Evolutionary conservation across 257 asterid species (phyloP).

Genomic region (Buddleja alternifolia): DNA sequence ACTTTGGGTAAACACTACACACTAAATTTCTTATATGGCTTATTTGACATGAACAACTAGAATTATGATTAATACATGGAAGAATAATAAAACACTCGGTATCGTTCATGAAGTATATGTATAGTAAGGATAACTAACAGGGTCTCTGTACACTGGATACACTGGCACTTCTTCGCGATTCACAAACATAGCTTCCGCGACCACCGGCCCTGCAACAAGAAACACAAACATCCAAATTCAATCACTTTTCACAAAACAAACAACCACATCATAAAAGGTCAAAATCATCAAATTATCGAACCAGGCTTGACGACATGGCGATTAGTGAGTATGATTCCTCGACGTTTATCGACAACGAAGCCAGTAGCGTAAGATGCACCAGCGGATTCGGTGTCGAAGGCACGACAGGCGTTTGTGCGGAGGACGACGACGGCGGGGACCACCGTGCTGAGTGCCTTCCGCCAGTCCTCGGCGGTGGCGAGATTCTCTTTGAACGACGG

Average conservation of each 20-base stretch:
- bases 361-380: slow-evolving; percentile 96
- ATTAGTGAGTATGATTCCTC: slow-evolving; percentile 94
- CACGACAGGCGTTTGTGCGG: slow-evolving; percentile 92
- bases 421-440: slow-evolving; percentile 98
- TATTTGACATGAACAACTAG: slow-evolving; percentile 10
- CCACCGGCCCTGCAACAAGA: slow-evolving; percentile 79
- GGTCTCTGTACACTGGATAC: slow-evolving; percentile 92
- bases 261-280: not conserved
- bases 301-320: slow-evolving; percentile 98
- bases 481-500: slow-evolving; percentile 73
- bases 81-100: not conserved
- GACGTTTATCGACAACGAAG: slow-evolving; percentile 83
- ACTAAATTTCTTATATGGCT: not conserved
- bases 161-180: slow-evolving; percentile 93
- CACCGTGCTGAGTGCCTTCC: slow-evolving; percentile 78
- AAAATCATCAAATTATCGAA: slow-evolving; percentile 17
- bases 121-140: slow-evolving; percentile 58
- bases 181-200: slow-evolving; percentile 96
- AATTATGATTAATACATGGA: not conserved
- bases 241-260: slow-evolving; percentile 8
- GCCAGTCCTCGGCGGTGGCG: slow-evolving; percentile 92
- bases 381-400: slow-evolving; percentile 92
- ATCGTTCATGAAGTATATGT: slow-evolving; percentile 24
- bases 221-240: not conserved
- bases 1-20: not conserved